Evolutionary conservation across 2,329 filamentous ascomycete species (phyloP), one percentile per base, ranked within the genome.

Genomic region (Ascocoryne sarcoides): DNA sequence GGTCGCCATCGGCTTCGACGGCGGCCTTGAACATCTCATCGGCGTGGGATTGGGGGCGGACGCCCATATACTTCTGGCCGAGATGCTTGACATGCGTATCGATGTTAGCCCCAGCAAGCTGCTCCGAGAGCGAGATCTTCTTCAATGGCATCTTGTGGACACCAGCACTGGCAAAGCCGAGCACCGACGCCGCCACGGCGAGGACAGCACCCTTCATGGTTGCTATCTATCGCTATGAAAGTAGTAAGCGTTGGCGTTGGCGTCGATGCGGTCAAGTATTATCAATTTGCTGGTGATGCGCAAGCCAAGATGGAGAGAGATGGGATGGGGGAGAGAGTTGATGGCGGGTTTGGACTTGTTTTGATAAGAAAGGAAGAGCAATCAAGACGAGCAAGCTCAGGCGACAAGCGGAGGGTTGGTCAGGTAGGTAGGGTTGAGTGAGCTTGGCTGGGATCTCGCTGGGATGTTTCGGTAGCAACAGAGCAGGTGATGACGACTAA

Each of bases 101-200:
- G 61, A 98, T 79, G 61, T 83, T 84, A 60, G 83, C 76, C 52
- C 78, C 70, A 71, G 94, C 89, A 60, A 98, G 77, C 71, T 96
- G 92, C 65, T 96, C 86, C 36, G 81, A 76, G 44, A 98, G 72
- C 53, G 92, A 83, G 48, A 96, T 71, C 82, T 98, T 98, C 76
- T 95, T 84, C 60, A 98, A 82, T 76, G 93, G 92, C 76, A 95
- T 82, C 75, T 87, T 93, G 79, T 96, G 87, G 53, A 95, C 74
- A 59, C 80, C 87, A 56, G 87, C 90, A 62, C 84, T 76, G 62
- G 82, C 84, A 62, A 82, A 79, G 71, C 84, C 84, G 60, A 89
- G 74, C 73, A 93, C 78, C 70, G 81, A 74, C 59, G 81, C 79
- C 68, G 79, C 79, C 23, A 26, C 7, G 62, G 86, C 82, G 61